Base-by-base conservation (phyloP, 1,284 basidiomycete genomes). In the Rhodotorula mucilaginosa region DNA sequence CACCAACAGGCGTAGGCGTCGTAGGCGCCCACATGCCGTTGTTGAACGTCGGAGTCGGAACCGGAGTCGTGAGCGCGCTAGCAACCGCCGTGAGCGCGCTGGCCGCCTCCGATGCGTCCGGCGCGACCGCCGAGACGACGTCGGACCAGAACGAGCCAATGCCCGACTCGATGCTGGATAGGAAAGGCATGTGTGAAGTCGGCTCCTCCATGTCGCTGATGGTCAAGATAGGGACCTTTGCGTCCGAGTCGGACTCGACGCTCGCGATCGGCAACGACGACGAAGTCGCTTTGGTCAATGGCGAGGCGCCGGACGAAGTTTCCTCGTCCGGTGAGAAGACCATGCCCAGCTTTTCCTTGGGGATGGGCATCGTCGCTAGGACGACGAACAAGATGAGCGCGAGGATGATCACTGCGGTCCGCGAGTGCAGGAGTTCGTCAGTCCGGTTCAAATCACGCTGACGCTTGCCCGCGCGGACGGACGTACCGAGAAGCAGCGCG, bases 361-460 rank as follows among this genome's bases (percentile, higher is more conserved):
- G 62, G 13, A 68, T 23, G 2, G 31, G 29, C 65, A 68, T 68
- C 21, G 62, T 70, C 8, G 71, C 68, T 44, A 73, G 63, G 15
- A 64, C 57, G 66, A 73, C 44, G 51, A 70, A 63, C 16, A 73
- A 52, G 57, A 73, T 57, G n/a, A 73, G 52, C n/a, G 68, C 71
- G 59, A 59, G 58, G 56, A 70, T 73, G n/a, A 73, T 31, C 47
- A 73, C 71, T 73, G 58, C 23, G 12, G 1, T 44, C 39, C 39
- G 39, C 39, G 39, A 44, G 39, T 44, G 39, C 39, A 12, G 39
- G 12, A 44, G 39, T 44, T 44, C 0, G 12, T n/a, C 47, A n/a
- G 34, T 10, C 5, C 19, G n/a, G n/a, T 16, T 23, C 15, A 54
- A n/a, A 8, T 26, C 5, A 18, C 8, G 8, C 34, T 12, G 1